Evolutionary conservation across 2,329 filamentous ascomycete genomes (phyloP), one percentile per base, ranked within the genome.

Genomic region (Aspergillus versicolor): DNA sequence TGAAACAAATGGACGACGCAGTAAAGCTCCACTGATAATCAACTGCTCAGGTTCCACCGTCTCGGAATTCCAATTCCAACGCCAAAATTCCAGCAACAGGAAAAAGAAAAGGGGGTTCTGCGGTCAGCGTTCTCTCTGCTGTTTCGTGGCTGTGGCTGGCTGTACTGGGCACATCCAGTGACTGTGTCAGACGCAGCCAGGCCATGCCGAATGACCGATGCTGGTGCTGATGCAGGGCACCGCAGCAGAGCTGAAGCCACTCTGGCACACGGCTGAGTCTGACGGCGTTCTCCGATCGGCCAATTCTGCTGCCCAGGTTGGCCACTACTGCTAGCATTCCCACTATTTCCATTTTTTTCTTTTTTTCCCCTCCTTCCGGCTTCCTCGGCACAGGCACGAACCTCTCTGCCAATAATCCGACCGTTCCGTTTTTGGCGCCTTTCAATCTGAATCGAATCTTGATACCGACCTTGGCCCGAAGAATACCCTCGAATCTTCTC

Each of bases 111-210:
- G 21, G 32, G 42, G 50, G 41, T 42, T 53, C 32, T 38, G 48
- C 48, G 9, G 19, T 37, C 40, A 32, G 6, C 15, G n/a, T 17
- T 37, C 12, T 9, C 13, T 45, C 46, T 52, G 8, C 45, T 46
- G 46, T 27, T 53, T 46, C 8, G 48, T 53, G 50, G 50, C 50
- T 53, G 50, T 46, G 50, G 42, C 45, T 51, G 48, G 48, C 38
- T 43, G n/a, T 4, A 13, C 11, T 30, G 6, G 13, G 34, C 34
- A 37, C 34, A 22, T 30, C 43, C 22, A 24, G 43, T 45, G 43
- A 45, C 43, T 45, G 13, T 12, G 27, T 19, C 41, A 12, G 41
- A 22, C 41, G 3, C n/a, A 24, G 19, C 9, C 43, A 24, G 34
- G 34, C 5, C 34, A 37, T 37, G 34, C 34, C 15, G 40, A 42